These are phyloP conservation scores for Suillus tomentosus DNA, from an alignment of 768 basidiomycete species.

Conservation along the genomic window DNA sequence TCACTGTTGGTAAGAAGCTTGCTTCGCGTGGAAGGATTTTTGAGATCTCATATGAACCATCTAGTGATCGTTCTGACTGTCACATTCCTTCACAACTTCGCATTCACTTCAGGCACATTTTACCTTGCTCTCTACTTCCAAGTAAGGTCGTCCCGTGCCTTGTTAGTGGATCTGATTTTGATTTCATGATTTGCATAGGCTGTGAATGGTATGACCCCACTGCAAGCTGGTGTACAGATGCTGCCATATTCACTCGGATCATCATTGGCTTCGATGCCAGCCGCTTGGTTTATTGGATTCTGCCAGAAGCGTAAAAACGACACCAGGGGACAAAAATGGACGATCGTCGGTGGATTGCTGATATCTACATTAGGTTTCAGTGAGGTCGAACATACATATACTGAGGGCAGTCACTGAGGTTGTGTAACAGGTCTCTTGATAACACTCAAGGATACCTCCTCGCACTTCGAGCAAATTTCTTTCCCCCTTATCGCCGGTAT, in stretches of 20 bases:
- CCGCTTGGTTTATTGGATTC: conserved; percentile 78
- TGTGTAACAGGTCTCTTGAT: conserved; percentile 61
- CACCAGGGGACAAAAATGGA: conserved; percentile 65
- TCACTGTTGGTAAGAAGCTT: conserved; percentile 53
- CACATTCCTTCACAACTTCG: conserved; percentile 80
- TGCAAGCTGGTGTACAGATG: conserved; percentile 72
- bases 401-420: conserved; percentile 15
- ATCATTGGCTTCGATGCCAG: conserved; percentile 82
- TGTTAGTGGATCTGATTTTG: conserved; percentile 12
- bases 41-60: conserved; percentile 15
- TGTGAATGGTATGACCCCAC: conserved; percentile 67
- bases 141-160: conserved; percentile 40
- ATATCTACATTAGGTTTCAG: conserved; percentile 76
- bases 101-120: conserved; percentile 84
- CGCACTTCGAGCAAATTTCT: conserved; percentile 44
- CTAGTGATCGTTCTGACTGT: conserved; percentile 66
- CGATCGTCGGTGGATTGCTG: conserved; percentile 63
- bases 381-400: conserved; percentile 33
- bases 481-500: conserved; percentile 74
- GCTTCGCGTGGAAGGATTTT: conserved; percentile 12
- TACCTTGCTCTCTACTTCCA: conserved; percentile 85
- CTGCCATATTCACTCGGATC: conserved; percentile 86
- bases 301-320: conserved; percentile 58
- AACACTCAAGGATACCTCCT: conserved; percentile 56
- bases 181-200: conserved; percentile 44